Evolutionary conservation across 169 alveolate genomes (phyloP), one percentile per base, ranked within the genome.

Genomic region (Eimeria tenella): DNA sequence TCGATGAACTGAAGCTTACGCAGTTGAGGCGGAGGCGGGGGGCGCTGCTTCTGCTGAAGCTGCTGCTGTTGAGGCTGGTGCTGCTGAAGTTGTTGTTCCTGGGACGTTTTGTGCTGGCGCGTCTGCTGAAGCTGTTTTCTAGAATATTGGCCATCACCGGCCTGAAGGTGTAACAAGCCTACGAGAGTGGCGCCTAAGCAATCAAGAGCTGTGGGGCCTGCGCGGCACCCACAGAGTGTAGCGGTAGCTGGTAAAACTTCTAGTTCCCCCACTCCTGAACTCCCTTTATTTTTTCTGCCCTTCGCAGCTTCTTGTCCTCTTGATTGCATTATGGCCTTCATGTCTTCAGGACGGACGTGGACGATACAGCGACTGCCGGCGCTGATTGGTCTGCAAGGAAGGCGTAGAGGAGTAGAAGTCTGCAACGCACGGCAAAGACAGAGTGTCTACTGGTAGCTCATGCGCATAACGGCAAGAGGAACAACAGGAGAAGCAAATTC

Each of bases 141-240:
- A 82, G 63, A 53, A 73, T 92, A 56, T 89, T 79, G 90, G 82
- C 93, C 71, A 74, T 95, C 82, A 93, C 50, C 31, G 81, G 86
- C 58, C 70, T 94, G 63, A 95, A 95, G 55, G 92, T 90, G 83
- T 62, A 81, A 53, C 89, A 81, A 56, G 42, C 89, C 89, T 15
- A 81, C 89, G 11, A 62, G 73, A 23, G 89, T 81, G 55, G 73
- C 71, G 53, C 89, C 89, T 53, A 81, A 15, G 13, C 89, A 81
- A 21, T 81, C 71, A 53, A 56, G 52, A 6, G 71, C 73, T n/a
- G 73, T 55, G 55, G 55, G 71, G 55, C 90, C 97, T 25, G 93
- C 94, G n/a, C 94, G 65, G 65, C 97, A 95, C 5, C 96, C 97
- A 92, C 97, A 95, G 4, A 95, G 95, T 15, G 91, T 83, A 17